Base-by-base conservation (phyloP, 2,329 filamentous ascomycete species). In the Aspergillus ustus region DNA sequence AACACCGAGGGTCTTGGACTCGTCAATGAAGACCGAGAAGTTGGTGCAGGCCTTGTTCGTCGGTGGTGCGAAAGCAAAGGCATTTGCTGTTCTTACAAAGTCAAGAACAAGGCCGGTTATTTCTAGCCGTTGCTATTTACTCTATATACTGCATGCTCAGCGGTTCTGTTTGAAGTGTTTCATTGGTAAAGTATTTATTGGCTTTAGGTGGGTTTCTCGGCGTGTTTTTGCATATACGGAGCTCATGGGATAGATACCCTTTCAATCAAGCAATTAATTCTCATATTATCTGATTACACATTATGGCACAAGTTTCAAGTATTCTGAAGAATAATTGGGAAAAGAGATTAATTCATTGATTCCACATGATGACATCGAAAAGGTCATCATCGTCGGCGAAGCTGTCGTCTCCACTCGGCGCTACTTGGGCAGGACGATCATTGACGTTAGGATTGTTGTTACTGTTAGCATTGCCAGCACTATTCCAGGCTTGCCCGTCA, bases 1-100 rank as follows among this genome's bases (percentile, higher is more conserved):
- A 97, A 97, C 68, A 84, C 84, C 3, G 89, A 89, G 13, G 86
- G 87, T 25, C 77, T 93, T 49, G 83, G 82, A 13, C 80, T 81
- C 3, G 84, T 87, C 0, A 87, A 87, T 0, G 90, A 86, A 68
- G 89, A 91, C 66, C 83, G 83, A 8, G 87, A 91, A 72, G 85
- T 91, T 9, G 82, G 81, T 7, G 79, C 85, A 0, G 80, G 75
- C 31, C 87, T 91, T 72, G 90, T 96, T 19, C 93, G 95, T 82
- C 87, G 85, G 69, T 98, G 94, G 94, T 97, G 94, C 72, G 91
- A 97, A 77, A 87, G 87, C 45, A 90, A 90, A 75, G 93, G 93
- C 50, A 83, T 98, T 9, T 96, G 93, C 70, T 97, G 93, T 75
- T 75, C 81, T 93, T 34, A 87, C 88, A 59, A 49, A 48, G 40